These are phyloP conservation scores for Porphyra umbilicalis DNA, from an alignment of 31 red algal genomes.

Conservation along the genomic window DNA sequence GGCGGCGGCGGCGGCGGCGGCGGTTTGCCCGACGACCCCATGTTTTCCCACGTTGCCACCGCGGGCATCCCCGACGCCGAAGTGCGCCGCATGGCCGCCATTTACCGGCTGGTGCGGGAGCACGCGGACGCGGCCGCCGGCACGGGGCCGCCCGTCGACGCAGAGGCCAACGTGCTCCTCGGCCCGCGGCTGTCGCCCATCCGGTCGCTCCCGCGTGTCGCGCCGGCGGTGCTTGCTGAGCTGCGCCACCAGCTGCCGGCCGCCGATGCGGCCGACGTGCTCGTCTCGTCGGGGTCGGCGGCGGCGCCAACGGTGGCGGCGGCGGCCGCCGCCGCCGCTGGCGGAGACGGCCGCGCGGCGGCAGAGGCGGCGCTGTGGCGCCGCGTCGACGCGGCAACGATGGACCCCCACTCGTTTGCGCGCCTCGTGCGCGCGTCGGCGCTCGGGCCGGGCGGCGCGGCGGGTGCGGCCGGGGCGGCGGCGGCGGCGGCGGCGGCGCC, in stretches of 20 bases:
- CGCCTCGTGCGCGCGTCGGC: constrained; percentile 26
- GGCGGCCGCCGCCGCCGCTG: neutral
- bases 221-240: neutral
- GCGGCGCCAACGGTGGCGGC: neutral
- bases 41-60: neutral
- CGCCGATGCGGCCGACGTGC: neutral
- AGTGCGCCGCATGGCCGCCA: neutral
- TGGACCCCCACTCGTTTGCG: constrained; percentile 12
- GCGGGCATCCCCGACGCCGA: neutral
- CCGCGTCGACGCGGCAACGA: constrained; percentile 38
- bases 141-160: neutral
- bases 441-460: neutral
- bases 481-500: neutral
- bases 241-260: neutral
- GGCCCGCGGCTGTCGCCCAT: neutral
- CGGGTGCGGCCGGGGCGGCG: neutral
- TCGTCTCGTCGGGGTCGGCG: neutral
- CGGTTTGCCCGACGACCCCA: neutral
- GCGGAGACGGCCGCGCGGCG: constrained; percentile 1
- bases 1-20: neutral
- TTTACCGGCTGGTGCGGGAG: neutral
- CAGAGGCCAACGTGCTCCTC: neutral
- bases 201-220: neutral
- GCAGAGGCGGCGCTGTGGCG: constrained; percentile 20
- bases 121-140: neutral